Base-by-base conservation (phyloP, 805 yeast genomes). In the Cyberlindnera euphorbiiphila region DNA sequence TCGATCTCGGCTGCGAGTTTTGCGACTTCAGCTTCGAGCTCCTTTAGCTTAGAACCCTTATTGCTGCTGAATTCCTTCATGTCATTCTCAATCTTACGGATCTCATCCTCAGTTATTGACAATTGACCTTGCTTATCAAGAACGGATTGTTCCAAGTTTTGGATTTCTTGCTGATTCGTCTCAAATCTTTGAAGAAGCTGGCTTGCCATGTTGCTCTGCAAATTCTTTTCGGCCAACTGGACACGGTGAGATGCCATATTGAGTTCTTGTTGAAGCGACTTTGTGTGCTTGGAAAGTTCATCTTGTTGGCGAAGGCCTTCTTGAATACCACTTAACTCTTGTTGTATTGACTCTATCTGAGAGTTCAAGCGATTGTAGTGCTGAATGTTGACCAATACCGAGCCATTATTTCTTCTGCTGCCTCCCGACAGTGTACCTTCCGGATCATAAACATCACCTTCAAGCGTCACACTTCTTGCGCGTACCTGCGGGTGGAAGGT, bases 361-460 rank as follows among this genome's bases (percentile, higher is more conserved):
- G 53, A 50, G 17, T 64, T 62, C 10, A 73, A 52, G 12, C 53
- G 58, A 50, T 84, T 83, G 48, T 72, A 81, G 41, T 74, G 74
- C 51, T 82, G 91, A 57, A 88, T 75, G 29, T 74, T 76, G 9
- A 76, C 57, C 39, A 89, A 66, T 3, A 83, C 59, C 0, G 87
- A 73, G 2, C 76, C 69, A 12, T 74, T 64, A 33, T 68, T 66
- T 45, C 70, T 78, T 49, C 91, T 71, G 15, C 94, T 80, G n/a
- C 98, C 98, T 32, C 99, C 99, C 1, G 96, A 85, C 19, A 93
- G 66, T 7, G 95, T 85, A 12, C 99, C 99, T 48, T 83, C 87
- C 0, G 98, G 98, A 56, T 93, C 98, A 61, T 89, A 93, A 9
- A 82, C 74, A 59, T 93, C 98, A 35, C 98, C 99, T 37, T 88